phyloP scores from a whole-genome alignment of 495 filamentous ascomycete genomes.

The Neurospora hispaniola region DNA sequence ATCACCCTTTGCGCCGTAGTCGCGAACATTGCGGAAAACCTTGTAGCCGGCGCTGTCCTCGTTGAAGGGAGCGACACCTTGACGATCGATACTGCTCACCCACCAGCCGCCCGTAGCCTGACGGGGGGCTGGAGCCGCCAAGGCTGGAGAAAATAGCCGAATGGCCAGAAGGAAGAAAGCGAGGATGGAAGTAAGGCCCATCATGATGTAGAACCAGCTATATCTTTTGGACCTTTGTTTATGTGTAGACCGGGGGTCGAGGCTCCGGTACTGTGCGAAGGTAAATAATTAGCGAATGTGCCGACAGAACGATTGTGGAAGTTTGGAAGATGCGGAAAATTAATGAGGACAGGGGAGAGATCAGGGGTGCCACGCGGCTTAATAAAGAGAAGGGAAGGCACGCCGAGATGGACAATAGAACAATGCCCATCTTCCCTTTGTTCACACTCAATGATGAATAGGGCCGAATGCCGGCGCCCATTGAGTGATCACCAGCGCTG shows the following conservation, averaged over 20 bases:
- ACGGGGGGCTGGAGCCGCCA: slow-evolving; percentile 21
- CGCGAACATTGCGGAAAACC: slow-evolving; percentile 80
- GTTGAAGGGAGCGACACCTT: slow-evolving; percentile 58
- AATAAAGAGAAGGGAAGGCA: not conserved
- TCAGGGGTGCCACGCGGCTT: slow-evolving; percentile 5
- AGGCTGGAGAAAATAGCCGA: slow-evolving; percentile 23
- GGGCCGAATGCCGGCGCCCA: not conserved
- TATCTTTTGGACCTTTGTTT: slow-evolving; percentile 12
- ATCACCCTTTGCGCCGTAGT: slow-evolving; percentile 53
- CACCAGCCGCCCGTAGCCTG: slow-evolving; percentile 47
- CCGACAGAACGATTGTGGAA: not conserved
- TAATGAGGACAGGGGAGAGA: slow-evolving; percentile 8
- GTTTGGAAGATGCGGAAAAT: slow-evolving; percentile 11
- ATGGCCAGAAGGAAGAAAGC: slow-evolving; percentile 25
- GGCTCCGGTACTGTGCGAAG: not conserved
- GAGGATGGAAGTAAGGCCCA: slow-evolving; percentile 31
- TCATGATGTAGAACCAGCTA: slow-evolving; percentile 35
- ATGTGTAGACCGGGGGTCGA: slow-evolving; percentile 5
- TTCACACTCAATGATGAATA: not conserved
- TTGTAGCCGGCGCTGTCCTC: slow-evolving; percentile 42
- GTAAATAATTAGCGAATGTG: not conserved
- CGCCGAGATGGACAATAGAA: not conserved
- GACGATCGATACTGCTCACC: slow-evolving; percentile 60
- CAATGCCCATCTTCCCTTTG: not conserved
- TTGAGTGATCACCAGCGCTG: not conserved